A percentile compares a stretch with the other conserved stretches of the same genome.
Conservation (phyloP, 2,329 filamentous ascomycete species). For the Fusarium penzigii region DNA sequence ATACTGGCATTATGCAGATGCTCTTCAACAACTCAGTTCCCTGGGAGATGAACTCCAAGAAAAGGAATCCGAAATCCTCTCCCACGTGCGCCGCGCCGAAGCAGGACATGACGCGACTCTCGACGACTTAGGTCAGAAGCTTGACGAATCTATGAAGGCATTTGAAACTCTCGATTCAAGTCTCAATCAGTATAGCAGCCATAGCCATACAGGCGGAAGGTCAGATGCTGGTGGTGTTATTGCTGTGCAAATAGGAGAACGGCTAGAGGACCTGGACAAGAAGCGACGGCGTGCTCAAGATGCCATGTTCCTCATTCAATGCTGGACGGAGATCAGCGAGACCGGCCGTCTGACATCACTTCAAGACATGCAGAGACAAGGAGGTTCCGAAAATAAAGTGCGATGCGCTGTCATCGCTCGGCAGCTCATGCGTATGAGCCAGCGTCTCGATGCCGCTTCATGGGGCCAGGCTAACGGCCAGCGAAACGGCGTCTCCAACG, state of each 20-base stretch:
- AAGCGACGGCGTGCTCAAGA: constrained; percentile 89
- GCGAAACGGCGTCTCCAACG: constrained; percentile 52
- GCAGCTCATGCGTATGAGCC: constrained; percentile 91
- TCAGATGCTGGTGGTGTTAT: constrained; percentile 74
- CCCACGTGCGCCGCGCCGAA: constrained; percentile 88
- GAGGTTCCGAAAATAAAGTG: constrained; percentile 88
- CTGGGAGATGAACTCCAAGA: constrained; percentile 84
- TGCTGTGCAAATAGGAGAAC: constrained; percentile 92
- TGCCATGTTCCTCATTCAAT: constrained; percentile 92
- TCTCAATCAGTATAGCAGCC: constrained; percentile 62
- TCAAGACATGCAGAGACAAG: constrained; percentile 83
- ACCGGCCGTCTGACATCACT: constrained; percentile 83
- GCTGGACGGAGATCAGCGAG: constrained; percentile 94
- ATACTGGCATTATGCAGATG: constrained; percentile 43
- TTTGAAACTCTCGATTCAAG: constrained; percentile 89
- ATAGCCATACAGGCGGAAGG: constrained; percentile 33
- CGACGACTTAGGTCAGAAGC: constrained; percentile 81
- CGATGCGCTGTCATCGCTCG: constrained; percentile 91
- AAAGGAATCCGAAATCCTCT: constrained; percentile 86
- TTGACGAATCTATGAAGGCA: constrained; percentile 87
- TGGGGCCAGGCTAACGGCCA: constrained; percentile 66
- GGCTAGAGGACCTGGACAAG: constrained; percentile 89
- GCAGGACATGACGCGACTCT: constrained; percentile 89
- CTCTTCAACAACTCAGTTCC: constrained; percentile 66
- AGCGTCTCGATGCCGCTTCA: constrained; percentile 77